phyloP scores from a whole-genome alignment of 163 green algal species.

The Scenedesmus sp. region DNA sequence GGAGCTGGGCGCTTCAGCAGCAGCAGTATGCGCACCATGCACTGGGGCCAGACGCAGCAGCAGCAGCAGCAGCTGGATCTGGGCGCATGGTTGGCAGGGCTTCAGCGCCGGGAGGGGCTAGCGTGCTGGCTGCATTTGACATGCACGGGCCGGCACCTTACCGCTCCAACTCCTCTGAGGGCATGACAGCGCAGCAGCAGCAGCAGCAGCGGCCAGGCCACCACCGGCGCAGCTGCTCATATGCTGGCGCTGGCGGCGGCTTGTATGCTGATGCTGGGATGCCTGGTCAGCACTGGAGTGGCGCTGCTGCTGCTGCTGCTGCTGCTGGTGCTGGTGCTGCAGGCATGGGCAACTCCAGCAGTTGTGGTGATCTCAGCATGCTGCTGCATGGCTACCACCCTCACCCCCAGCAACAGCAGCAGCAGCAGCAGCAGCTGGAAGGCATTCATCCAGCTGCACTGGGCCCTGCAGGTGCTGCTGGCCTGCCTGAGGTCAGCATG shows the following conservation, averaged over 20 bases:
- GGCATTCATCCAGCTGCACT: background rate
- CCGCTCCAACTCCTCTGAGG: background rate
- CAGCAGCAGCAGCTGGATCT: background rate
- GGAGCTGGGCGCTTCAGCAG: background rate
- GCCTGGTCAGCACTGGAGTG: background rate
- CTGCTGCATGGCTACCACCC: background rate
- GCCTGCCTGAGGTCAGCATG: background rate
- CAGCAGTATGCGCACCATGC: background rate
- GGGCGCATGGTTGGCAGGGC: background rate
- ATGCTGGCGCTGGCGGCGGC: background rate
- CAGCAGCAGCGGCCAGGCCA: background rate
- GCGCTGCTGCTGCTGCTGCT: constrained; percentile 33
- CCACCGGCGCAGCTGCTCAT: background rate
- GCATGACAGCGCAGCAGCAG: background rate
- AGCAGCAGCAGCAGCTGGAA: background rate
- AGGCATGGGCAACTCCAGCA: background rate
- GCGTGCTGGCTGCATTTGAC: background rate
- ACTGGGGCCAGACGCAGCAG: background rate
- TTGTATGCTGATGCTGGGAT: background rate
- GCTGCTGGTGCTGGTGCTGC: constrained; percentile 36
- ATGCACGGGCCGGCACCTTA: background rate
- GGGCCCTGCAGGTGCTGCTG: background rate
- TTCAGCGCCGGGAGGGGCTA: background rate
- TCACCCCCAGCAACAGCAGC: background rate
- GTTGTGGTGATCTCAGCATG: background rate